Evolutionary conservation across 805 yeast species (phyloP), one percentile per base, ranked within the genome.

Genomic region (Saccharomycopsis sp.): DNA sequence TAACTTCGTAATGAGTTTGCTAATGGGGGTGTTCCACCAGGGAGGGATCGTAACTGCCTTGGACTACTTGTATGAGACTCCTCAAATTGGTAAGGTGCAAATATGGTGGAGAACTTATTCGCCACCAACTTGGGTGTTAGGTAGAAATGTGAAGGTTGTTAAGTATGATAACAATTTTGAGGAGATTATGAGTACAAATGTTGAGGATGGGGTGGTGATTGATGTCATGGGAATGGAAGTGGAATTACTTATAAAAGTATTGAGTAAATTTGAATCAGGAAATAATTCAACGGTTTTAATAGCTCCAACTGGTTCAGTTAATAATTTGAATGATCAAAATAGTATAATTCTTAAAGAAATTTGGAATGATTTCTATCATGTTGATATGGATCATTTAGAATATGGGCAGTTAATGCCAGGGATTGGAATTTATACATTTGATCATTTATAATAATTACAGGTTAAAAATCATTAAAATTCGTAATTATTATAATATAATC

Each of bases 71-170:
- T 57, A 59, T 15, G 44, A 51, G 14, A 39, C 55, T 15, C 44
- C 51, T 2, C 38, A 4, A 18, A 17, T 14, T 12, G 12, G 6
- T 4, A 26, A 18, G 2, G 21, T 74, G 0, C 69, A 74, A 27
- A 53, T 89, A 4, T 89, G 94, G 86, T 89, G 97, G 97, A 76
- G 86, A 56, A 86, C 96, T 0, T 92, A 89, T 51, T 72, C 85
- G 3, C 96, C 97, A 1, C 97, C 98, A 3, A 71, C 85, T 3
- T 92, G 95, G 95, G 56, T 89, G 42, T 61, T 80, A 36, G 55
- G 57, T 20, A 45, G 51, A 12, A 37, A 61, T 20, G 44, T 49
- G 17, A 27, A 20, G 27, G 32, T 38, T n/a, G 50, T 56, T 6
- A 52, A 57, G 26, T 42, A 39, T 39, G 40, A 38, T 17, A 37